phyloP scores from a whole-genome alignment of 139 green algal species.

The Chlamydomonas incerta region DNA sequence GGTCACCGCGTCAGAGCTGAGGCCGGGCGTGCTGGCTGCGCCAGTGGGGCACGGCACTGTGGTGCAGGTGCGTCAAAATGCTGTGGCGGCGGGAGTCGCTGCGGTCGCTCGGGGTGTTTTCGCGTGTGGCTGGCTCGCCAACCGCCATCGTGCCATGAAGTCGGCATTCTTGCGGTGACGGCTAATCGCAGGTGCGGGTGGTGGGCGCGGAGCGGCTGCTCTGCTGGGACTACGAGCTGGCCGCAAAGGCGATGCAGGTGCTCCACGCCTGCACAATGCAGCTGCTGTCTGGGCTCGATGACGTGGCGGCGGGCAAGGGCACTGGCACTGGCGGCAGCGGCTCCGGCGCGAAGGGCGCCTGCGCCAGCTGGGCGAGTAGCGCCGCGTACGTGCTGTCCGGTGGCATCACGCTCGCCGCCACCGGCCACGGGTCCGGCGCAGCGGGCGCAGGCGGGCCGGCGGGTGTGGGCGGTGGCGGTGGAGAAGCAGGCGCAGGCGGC shows the following conservation, averaged over 20 bases:
- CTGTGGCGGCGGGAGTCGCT: too few species aligned
- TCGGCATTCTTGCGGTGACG: too few species aligned
- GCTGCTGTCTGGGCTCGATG: neutral
- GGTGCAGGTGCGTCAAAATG: neutral
- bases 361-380: too few species aligned
- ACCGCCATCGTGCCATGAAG: too few species aligned
- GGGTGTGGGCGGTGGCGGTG: neutral
- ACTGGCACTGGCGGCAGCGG: neutral
- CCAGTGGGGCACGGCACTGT: slow-evolving; percentile 16
- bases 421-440: neutral
- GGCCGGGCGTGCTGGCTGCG: slow-evolving; percentile 1
- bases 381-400: neutral
- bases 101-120: neutral
- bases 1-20: neutral
- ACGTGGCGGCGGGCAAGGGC: neutral
- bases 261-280: neutral
- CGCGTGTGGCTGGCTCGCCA: too few species aligned
- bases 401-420: neutral
- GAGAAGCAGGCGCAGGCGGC: neutral
- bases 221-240: too few species aligned
- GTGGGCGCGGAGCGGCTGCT: neutral
- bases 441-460: neutral
- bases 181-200: too few species aligned
- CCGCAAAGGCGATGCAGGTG: neutral
- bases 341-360: too few species aligned